A percentile compares a stretch with the other conserved stretches of the same genome.
Evolutionary conservation across 495 filamentous ascomycete species (phyloP).

Genomic region (Thozetella sp.): DNA sequence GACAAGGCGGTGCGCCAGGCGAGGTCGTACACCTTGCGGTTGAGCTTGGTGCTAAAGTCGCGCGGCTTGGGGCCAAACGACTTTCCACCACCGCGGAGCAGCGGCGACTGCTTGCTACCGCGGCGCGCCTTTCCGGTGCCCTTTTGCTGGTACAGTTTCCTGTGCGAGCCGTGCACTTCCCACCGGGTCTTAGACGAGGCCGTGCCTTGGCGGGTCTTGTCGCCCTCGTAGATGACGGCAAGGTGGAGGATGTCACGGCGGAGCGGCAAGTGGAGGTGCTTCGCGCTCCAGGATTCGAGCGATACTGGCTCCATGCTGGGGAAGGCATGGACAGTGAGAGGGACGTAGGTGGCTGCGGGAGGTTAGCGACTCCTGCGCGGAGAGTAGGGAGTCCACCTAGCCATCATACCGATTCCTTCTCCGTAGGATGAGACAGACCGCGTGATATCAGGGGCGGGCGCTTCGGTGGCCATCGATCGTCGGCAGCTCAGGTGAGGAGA

Average conservation of each 20-base stretch:
- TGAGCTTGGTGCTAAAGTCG: constrained; percentile 84
- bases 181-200: constrained; percentile 81
- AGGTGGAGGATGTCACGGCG: constrained; percentile 92
- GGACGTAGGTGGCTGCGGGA: constrained; percentile 58
- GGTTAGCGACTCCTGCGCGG: constrained; percentile 13
- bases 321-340: constrained; percentile 86
- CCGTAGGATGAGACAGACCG: constrained; percentile 33
- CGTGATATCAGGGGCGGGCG: constrained; percentile 43
- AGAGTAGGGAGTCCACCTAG: constrained; percentile 13
- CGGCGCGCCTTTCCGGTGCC: constrained; percentile 78
- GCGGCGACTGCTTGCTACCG: constrained; percentile 80
- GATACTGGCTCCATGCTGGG: constrained; percentile 83
- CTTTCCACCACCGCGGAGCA: constrained; percentile 84
- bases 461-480: constrained; percentile 82
- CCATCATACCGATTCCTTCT: constrained; percentile 20
- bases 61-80: constrained; percentile 83
- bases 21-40: constrained; percentile 89
- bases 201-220: constrained; percentile 83
- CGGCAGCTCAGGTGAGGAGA: constrained; percentile 22
- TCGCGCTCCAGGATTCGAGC: constrained; percentile 76
- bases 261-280: constrained; percentile 82
- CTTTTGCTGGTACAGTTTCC: constrained; percentile 84
- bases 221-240: constrained; percentile 91
- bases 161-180: constrained; percentile 79
- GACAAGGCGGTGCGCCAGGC: constrained; percentile 95